Conservation (phyloP, 352 stramenopile species). For the Pythium coloratum region DNA sequence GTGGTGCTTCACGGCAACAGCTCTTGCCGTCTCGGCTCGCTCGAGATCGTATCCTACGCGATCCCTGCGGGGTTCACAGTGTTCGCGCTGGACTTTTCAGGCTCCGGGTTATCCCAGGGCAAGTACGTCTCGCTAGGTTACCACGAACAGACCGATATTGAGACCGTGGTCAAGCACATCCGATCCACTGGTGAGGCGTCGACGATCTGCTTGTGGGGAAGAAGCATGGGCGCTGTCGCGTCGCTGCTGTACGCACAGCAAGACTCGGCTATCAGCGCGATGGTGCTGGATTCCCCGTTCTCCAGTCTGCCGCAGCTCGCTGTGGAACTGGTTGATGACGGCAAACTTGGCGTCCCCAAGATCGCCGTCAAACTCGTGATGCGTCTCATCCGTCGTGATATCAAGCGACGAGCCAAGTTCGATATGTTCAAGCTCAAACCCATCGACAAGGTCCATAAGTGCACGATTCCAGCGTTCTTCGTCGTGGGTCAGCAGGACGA, state of each 20-base stretch:
- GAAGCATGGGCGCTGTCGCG: slow-evolving; percentile 81
- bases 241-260: slow-evolving; percentile 64
- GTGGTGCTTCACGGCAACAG: slow-evolving; percentile 85
- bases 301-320: slow-evolving; percentile 72
- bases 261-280: slow-evolving; percentile 62
- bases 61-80: slow-evolving; percentile 78
- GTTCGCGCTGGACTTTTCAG: slow-evolving; percentile 79
- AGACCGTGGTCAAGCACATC: slow-evolving; percentile 69
- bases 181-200: slow-evolving; percentile 46
- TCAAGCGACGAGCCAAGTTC: slow-evolving; percentile 82
- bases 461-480: slow-evolving; percentile 72
- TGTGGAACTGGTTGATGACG: slow-evolving; percentile 76
- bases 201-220: slow-evolving; percentile 73
- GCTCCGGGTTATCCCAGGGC: slow-evolving; percentile 70
- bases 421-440: slow-evolving; percentile 89
- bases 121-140: slow-evolving; percentile 86
- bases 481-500: slow-evolving; percentile 76
- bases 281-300: slow-evolving; percentile 85
- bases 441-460: slow-evolving; percentile 68
- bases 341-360: slow-evolving; percentile 78
- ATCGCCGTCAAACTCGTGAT: slow-evolving; percentile 84
- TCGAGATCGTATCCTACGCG: slow-evolving; percentile 80
- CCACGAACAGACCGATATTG: slow-evolving; percentile 76
- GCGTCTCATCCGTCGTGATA: slow-evolving; percentile 73
- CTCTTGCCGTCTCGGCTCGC: slow-evolving; percentile 65